Base-by-base conservation (phyloP, 768 basidiomycete genomes). In the Krasilnikovozyma curviuscula region DNA sequence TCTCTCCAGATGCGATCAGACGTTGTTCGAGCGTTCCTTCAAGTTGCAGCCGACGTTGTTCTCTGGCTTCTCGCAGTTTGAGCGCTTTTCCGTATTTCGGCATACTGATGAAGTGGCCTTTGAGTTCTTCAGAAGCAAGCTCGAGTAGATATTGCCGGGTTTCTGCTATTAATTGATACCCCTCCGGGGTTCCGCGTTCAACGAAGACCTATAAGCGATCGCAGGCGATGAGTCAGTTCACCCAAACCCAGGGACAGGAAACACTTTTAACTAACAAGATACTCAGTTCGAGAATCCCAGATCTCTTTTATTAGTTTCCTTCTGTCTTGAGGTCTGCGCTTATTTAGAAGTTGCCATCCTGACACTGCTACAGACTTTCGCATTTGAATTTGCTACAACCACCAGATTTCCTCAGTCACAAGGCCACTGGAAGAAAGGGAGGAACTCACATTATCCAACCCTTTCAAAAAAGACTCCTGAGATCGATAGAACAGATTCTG, bases 201-300 rank as follows among this genome's bases (percentile, higher is more conserved):
- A 95, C 78, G 37, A 98, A 68, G 45, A 89, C 69, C 83, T 86
- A 55, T 14, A 30, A 7, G 28, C 24, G 21, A 9, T n/a, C n/a
- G n/a, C n/a, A n/a, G 13, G 19, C 3, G 33, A n/a, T 12, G 33
- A 6, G 16, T 28, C 3, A 12, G 13, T 24, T 12, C 14, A 10
- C 24, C 39, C 12, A 12, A 23, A 16, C 10, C 21, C 10, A 40
- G 21, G 14, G 16, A 21, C 10, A 10, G 30, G 38, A 51, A 54
- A 19, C 43, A 35, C 44, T 43, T 25, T 16, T 42, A 40, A 49
- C 67, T 54, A 56, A 88, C 83, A 40, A 93, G 76, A 21, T 76
- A 73, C 58, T 81, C 75, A 19, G 86, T 86, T 37, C 83, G 85
- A 57, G 83, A 84, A 39, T 81, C 73, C 88, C 88, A 95, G 71